Base-by-base conservation (phyloP, 345 rosid genomes). In the Camelina sativa region DNA sequence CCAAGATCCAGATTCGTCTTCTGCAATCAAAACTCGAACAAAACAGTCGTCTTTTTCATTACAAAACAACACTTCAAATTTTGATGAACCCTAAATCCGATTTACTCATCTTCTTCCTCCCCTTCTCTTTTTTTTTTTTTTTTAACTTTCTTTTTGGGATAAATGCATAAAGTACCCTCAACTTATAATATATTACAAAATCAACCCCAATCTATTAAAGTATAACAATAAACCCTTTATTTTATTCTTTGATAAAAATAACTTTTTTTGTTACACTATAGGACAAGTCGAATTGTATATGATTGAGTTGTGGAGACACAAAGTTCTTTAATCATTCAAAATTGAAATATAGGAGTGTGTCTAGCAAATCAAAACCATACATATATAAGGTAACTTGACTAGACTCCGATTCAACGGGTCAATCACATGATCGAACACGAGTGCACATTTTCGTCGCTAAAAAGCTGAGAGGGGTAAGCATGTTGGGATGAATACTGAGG, bases 391-490 rank as follows among this genome's bases (percentile, higher is more conserved):
- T 4, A 64, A 37, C 52, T 58, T 16, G 40, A 3, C 1, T 4
- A 50, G 17, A 67, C 20, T 50, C 19, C 9, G 37, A 51, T 46
- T 37, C 20, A 16, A 65, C 38, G 19, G n/a, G 11, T 8, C 30
- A 56, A 67, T 84, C 71, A 88, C 92, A 84, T 84, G 9, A 84
- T 71, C 4, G 78, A 83, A 65, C 89, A 86, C 0, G 89, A 82
- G 47, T 75, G 60, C 7, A 83, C 75, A 62, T 86, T 82, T 43
- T 88, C 86, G 17, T 87, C 88, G 35, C 86, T 87, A 35, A 84
- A 72, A 4, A 65, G 16, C 34, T 74, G 85, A 56, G 75, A 67
- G 23, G 78, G 80, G 50, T 74, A 80, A 64, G 53, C 16, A 74
- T 82, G 72, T 10, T 76, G 70, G 1, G 15, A 0, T 11, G 85